Percentiles rank a stretch among this genome's conserved stretches.
Conservation (phyloP, 2,329 filamentous ascomycete species). For the Delphinella strobiligena region DNA sequence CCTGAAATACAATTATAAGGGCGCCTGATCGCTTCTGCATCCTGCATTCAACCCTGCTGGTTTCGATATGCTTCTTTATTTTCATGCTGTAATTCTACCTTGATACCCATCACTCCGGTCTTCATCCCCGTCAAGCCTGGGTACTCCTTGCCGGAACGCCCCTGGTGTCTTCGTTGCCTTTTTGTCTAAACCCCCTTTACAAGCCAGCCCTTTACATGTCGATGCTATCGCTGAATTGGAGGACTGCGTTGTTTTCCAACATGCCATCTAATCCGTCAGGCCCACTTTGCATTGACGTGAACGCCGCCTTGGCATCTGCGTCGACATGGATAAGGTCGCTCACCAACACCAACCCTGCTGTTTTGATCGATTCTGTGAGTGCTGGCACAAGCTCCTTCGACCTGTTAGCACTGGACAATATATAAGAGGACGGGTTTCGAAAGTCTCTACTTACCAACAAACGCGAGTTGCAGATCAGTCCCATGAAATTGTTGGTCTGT, state of each 20-base stretch:
- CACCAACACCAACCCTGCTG: constrained; percentile 82
- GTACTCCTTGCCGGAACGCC: background rate
- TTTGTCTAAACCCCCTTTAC: background rate
- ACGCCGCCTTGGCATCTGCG: constrained; percentile 23
- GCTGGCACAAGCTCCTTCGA: constrained; percentile 83
- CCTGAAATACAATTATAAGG: constrained; percentile 56
- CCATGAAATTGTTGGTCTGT: constrained; percentile 97
- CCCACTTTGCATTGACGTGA: constrained; percentile 44
- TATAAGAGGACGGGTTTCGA: background rate
- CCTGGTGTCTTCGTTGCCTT: background rate
- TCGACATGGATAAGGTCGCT: constrained; percentile 54
- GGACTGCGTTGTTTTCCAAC: constrained; percentile 71
- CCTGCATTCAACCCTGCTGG: background rate
- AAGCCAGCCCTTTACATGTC: constrained; percentile 23
- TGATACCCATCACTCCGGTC: background rate
- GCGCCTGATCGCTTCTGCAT: constrained; percentile 35
- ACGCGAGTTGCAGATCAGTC: constrained; percentile 77
- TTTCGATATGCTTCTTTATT: too few relatives aligned
- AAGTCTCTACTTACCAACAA: constrained; percentile 54
- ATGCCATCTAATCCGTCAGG: constrained; percentile 80
- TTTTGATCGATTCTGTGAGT: constrained; percentile 85
- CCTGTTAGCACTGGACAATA: constrained; percentile 11
- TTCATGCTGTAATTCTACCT: background rate
- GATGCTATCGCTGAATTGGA: constrained; percentile 88
- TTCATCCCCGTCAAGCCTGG: background rate